Conservation (phyloP, 2,329 filamentous ascomycete species). For the Verticillium nonalfalfae region DNA sequence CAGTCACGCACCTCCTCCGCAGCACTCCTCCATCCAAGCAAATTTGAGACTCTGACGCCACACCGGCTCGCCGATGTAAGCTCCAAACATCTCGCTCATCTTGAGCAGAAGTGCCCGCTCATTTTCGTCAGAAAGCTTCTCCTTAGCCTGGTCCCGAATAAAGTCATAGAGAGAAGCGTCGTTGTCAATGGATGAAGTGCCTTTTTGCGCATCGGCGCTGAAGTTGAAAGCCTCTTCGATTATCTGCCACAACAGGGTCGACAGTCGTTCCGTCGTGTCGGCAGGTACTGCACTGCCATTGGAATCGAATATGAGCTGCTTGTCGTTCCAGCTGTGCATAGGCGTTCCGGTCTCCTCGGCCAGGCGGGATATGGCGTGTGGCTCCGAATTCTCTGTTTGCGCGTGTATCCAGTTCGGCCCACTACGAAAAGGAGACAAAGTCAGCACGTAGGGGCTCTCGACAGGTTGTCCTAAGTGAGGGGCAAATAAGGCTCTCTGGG, state of each 20-base stretch:
- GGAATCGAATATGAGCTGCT: neutral
- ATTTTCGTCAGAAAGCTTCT: neutral
- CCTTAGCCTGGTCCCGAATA: neutral
- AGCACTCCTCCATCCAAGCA: slow-evolving; percentile 60
- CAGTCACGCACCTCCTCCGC: slow-evolving; percentile 44
- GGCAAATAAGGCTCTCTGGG: too few species aligned
- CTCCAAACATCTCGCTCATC: slow-evolving; percentile 55
- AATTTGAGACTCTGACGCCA: slow-evolving; percentile 56
- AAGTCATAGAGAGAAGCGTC: neutral
- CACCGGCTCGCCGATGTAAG: slow-evolving; percentile 55
- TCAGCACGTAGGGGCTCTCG: too few species aligned
- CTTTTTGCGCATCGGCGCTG: slow-evolving; percentile 39
- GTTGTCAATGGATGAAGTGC: slow-evolving; percentile 37
- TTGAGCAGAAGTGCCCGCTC: slow-evolving; percentile 29
- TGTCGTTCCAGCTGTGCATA: neutral
- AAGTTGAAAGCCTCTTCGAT: slow-evolving; percentile 53
- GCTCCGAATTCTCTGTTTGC: neutral
- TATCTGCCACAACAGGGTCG: slow-evolving; percentile 41
- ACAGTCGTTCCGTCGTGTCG: neutral
- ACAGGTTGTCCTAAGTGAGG: too few species aligned
- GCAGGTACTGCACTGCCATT: neutral
- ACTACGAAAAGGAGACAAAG: neutral
- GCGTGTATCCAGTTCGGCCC: neutral
- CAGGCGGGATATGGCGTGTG: neutral
- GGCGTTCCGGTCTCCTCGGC: neutral